Percentiles rank a stretch among this genome's conserved stretches.
phyloP scores from a whole-genome alignment of 2,329 filamentous ascomycete species.

The Sporothrix brasiliensis region DNA sequence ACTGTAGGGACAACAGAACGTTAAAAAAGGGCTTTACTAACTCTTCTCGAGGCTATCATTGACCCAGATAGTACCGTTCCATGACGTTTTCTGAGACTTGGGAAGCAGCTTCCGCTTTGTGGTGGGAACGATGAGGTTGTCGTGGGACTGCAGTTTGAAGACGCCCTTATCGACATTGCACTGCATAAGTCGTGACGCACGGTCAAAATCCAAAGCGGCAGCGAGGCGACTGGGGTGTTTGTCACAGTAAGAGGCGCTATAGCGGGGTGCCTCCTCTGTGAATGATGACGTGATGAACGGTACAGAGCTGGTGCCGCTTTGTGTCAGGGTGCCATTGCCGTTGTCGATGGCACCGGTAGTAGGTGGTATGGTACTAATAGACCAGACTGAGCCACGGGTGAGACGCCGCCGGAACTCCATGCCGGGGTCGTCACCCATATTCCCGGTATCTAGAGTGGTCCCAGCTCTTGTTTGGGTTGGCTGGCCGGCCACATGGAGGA shows the following conservation, averaged over 20 bases:
- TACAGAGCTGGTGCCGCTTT: constrained; percentile 68
- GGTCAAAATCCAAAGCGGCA: constrained; percentile 77
- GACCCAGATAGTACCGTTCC: constrained; percentile 51
- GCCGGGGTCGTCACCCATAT: constrained; percentile 26
- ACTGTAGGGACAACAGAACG: too few relatives aligned
- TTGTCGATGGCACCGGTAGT: constrained; percentile 59
- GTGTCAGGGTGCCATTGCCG: constrained; percentile 65
- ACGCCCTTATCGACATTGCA: constrained; percentile 45
- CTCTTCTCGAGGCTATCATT: constrained; percentile 38
- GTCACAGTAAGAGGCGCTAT: constrained; percentile 59
- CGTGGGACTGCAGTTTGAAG: not conserved
- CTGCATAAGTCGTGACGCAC: constrained; percentile 65
- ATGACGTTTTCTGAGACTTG: constrained; percentile 42
- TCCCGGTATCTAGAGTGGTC: constrained; percentile 39
- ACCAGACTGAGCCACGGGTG: constrained; percentile 74
- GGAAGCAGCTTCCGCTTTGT: not conserved
- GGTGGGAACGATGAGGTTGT: not conserved
- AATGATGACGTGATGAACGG: constrained; percentile 63
- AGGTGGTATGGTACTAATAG: constrained; percentile 71
- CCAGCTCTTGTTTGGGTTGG: constrained; percentile 38
- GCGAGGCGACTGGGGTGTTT: constrained; percentile 76
- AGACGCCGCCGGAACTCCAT: not conserved
- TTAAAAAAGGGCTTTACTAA: constrained; percentile 32
- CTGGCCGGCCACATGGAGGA: constrained; percentile 41
- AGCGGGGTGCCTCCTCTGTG: constrained; percentile 42